A percentile compares a stretch with the other conserved stretches of the same genome.
These are phyloP conservation scores for Phytophthora gonapodyides DNA, from an alignment of 352 stramenopile genomes.

Conservation along the genomic window DNA sequence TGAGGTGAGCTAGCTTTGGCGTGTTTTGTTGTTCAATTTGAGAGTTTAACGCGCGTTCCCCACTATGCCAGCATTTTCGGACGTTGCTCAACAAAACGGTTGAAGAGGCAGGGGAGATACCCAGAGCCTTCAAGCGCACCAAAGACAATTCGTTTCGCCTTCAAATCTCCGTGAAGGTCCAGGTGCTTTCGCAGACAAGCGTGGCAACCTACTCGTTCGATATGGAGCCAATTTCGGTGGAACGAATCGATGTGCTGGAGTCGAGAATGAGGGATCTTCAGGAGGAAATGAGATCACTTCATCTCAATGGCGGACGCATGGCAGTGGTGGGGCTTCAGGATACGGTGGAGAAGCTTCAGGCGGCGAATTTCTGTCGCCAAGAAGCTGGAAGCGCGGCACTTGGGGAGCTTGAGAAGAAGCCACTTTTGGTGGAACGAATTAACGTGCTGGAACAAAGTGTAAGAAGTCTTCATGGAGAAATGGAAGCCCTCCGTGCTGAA, in stretches of 20 bases:
- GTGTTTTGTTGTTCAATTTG: no score
- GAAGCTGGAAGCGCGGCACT: no score
- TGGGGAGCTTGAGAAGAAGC: no score
- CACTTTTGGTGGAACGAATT: no score
- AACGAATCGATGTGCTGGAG: conserved; percentile 14
- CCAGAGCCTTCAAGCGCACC: background rate
- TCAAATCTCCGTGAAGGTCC: conserved; percentile 1
- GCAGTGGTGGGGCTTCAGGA: no score
- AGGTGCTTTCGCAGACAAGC: background rate
- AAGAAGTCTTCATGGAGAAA: no score
- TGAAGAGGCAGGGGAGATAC: background rate
- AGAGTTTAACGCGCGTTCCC: no score
- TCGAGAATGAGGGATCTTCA: conserved; percentile 20
- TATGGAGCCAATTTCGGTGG: conserved; percentile 6
- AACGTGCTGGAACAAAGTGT: no score
- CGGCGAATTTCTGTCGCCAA: no score
- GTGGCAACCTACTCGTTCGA: conserved; percentile 4
- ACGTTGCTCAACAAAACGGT: background rate
- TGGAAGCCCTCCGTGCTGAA: no score
- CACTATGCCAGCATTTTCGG: no score
- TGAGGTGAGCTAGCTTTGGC: no score
- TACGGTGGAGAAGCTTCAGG: conserved; percentile 1
- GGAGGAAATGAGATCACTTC: conserved; percentile 3
- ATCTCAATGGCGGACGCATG: background rate
- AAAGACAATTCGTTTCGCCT: background rate